Base-by-base conservation (phyloP, 495 filamentous ascomycete genomes). In the Acidomyces sp. region DNA sequence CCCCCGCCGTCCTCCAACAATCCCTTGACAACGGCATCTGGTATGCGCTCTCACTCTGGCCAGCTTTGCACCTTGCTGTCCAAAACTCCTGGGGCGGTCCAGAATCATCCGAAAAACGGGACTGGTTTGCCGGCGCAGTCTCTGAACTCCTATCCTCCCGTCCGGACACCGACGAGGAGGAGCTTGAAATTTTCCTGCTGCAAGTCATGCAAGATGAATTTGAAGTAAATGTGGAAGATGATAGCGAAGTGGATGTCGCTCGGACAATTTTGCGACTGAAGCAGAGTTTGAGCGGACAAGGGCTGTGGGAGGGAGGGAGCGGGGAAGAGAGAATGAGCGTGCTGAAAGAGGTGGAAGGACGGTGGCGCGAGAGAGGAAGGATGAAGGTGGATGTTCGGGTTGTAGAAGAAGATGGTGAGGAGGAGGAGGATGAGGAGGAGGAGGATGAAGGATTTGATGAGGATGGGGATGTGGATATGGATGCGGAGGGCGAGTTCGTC, bases 121-220 rank as follows among this genome's bases (percentile, higher is more conserved):
- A 90, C 69, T 95, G 88, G 88, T 82, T 97, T 53, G 87, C 82
- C 35, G 86, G 86, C 54, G 77, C 79, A 12, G 70, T 95, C 51
- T 82, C 81, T 42, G 85, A 94, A 6, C 77, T 94, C 53, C 72
- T 95, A 36, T 56, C 60, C 0, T 69, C 74, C 19, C 37, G 21
- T 6, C 74, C 83, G 18, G 81, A 87, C 42, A 84, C 80, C 21
- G 82, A 93, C 49, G 66, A 70, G n/a, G 73, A 79, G 31, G 85
- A 93, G 49, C 59, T 96, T 24, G 90, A 96, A 62, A 69, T 74
- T 30, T 74, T 84, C 10, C 64, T 96, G 37, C 62, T 92, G 20
- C 81, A 94, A 50, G 80, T 87, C 16, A 87, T 97, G 80, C 73
- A 79, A 46, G 92, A 95, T 61, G 88, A 97, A 61, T 97, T 95